phyloP scores from a whole-genome alignment of 1,284 basidiomycete species.

The Caloboletus inedulis region DNA sequence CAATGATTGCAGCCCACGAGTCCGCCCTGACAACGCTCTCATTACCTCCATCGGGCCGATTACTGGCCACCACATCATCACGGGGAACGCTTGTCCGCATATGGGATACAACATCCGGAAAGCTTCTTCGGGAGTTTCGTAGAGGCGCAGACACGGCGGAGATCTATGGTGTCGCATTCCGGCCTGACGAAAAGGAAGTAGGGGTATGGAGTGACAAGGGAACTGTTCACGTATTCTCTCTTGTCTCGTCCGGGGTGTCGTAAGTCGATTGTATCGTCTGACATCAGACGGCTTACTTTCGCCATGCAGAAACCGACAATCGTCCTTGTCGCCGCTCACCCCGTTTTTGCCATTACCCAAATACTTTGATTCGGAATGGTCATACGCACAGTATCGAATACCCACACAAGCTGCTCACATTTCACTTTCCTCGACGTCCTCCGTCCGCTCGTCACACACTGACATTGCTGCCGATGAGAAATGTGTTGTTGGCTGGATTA shows the following conservation, averaged over 20 bases:
- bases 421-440: conserved; percentile 60
- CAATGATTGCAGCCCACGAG: conserved; percentile 86
- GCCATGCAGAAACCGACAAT: conserved; percentile 67
- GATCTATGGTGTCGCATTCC: conserved; percentile 84
- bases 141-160: conserved; percentile 89
- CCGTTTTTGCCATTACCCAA: conserved; percentile 83
- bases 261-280: conserved; percentile 39
- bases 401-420: conserved; percentile 81
- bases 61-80: conserved; percentile 83
- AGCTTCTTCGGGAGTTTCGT: conserved; percentile 77
- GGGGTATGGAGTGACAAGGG: conserved; percentile 97
- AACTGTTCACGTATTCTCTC: conserved; percentile 87
- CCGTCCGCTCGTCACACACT: conserved; percentile 51
- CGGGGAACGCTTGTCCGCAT: conserved; percentile 86
- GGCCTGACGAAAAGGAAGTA: conserved; percentile 75
- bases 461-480: conserved; percentile 78
- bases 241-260: conserved; percentile 62
- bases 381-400: conserved; percentile 89
- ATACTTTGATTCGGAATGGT: conserved; percentile 93
- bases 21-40: conserved; percentile 78
- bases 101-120: conserved; percentile 80
- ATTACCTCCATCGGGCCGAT: conserved; percentile 72
- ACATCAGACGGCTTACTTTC: conserved; percentile 9
- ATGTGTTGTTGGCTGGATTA: conserved; percentile 83
- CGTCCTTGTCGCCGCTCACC: conserved; percentile 70